A percentile compares a stretch with the other conserved stretches of the same genome.
These are phyloP conservation scores for Achaetomium macrosporum DNA, from an alignment of 2,329 filamentous ascomycete species.

Conservation along the genomic window DNA sequence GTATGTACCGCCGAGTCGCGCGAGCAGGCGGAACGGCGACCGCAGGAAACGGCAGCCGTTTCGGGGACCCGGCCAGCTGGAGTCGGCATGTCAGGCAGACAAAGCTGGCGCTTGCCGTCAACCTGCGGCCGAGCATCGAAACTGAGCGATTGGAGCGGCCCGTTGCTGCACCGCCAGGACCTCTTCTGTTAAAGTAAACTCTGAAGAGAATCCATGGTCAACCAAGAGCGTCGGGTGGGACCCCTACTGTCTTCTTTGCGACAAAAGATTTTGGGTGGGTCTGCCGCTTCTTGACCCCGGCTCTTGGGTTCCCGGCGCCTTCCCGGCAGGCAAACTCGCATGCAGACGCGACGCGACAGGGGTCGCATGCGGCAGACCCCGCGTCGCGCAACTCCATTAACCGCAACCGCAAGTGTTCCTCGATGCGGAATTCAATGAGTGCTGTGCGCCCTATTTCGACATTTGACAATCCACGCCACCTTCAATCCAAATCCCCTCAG, in stretches of 20 bases:
- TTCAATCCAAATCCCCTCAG: no score
- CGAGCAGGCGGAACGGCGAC: neutral
- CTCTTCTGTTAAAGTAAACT: neutral
- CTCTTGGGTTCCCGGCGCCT: neutral
- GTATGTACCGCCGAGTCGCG: neutral
- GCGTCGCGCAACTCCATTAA: slow-evolving; percentile 7
- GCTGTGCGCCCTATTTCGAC: no score
- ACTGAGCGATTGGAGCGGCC: neutral
- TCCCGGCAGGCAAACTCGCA: slow-evolving; percentile 13
- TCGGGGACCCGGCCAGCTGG: slow-evolving; percentile 27
- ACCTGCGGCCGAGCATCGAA: slow-evolving; percentile 32
- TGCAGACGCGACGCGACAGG: slow-evolving; percentile 3
- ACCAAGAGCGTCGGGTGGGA: slow-evolving; percentile 4
- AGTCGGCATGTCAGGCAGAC: slow-evolving; percentile 37
- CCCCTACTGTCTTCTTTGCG: neutral
- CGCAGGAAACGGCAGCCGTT: neutral
- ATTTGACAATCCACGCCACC: no score
- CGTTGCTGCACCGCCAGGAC: neutral
- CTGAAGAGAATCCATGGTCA: neutral
- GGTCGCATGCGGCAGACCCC: slow-evolving; percentile 3
- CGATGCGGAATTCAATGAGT: no score
- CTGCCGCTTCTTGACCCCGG: neutral
- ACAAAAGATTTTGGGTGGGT: slow-evolving; percentile 22
- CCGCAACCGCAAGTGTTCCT: neutral
- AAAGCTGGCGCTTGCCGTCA: slow-evolving; percentile 30